Conservation (phyloP, 2,329 filamentous ascomycete genomes). For the Aspergillus eucalypticola region DNA sequence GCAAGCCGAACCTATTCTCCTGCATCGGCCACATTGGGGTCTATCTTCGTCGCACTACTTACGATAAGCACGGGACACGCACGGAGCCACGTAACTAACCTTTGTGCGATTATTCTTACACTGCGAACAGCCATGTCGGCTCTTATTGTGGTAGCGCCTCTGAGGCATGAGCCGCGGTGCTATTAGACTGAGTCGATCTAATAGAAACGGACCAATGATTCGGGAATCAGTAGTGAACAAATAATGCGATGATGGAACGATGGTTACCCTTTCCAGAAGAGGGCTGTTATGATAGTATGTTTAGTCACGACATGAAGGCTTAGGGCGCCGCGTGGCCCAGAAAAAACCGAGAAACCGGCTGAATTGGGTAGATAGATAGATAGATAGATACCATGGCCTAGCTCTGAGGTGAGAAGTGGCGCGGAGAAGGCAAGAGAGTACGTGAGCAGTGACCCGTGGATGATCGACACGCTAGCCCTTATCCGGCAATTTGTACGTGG, state of each 20-base stretch:
- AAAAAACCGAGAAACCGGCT: background rate
- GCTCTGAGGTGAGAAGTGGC: background rate
- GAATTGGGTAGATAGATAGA: background rate
- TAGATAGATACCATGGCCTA: background rate
- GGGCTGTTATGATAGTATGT: background rate
- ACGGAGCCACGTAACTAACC: background rate
- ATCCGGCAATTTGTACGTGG: background rate
- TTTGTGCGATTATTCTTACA: slow-evolving; percentile 1
- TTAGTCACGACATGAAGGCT: background rate
- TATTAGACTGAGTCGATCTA: background rate
- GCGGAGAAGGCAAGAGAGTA: background rate
- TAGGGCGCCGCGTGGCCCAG: background rate
- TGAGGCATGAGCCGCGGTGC: background rate
- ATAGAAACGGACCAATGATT: background rate
- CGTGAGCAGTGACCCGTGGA: too few species aligned
- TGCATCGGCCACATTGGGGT: background rate
- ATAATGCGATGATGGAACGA: background rate
- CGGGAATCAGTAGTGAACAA: background rate
- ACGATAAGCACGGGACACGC: background rate
- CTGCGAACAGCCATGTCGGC: background rate
- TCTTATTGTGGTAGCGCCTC: background rate
- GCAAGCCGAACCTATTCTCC: background rate
- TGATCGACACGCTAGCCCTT: background rate
- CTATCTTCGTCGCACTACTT: slow-evolving; percentile 1
- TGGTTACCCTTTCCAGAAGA: background rate